phyloP scores from a whole-genome alignment of 2,329 filamentous ascomycete species.

The Pseudomassariella vexata region DNA sequence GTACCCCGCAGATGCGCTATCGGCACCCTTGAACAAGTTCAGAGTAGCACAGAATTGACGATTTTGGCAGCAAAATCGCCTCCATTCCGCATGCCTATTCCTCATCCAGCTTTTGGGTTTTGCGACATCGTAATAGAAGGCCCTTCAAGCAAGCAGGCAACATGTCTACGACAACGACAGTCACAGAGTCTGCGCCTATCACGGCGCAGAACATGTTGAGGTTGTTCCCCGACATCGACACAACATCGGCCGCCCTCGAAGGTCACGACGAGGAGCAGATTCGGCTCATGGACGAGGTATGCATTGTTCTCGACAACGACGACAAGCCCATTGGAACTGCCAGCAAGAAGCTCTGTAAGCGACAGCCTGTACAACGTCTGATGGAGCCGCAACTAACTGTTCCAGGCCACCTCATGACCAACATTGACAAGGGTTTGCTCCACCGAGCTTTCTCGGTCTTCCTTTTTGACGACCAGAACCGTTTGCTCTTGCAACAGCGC shows the following conservation, averaged over 20 bases:
- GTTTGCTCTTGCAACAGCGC: constrained; percentile 89
- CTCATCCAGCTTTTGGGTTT: too few species aligned
- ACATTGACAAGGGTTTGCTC: constrained; percentile 91
- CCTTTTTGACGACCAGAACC: constrained; percentile 91
- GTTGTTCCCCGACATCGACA: constrained; percentile 80
- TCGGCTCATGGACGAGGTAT: constrained; percentile 96
- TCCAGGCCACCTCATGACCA: constrained; percentile 93
- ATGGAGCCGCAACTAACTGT: constrained; percentile 8
- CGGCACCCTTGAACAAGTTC: too few species aligned
- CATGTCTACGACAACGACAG: constrained; percentile 30
- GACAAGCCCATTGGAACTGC: constrained; percentile 91
- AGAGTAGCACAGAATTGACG: too few species aligned
- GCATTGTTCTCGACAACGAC: constrained; percentile 91
- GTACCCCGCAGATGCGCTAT: too few species aligned
- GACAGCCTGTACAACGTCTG: background rate
- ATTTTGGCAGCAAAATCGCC: too few species aligned
- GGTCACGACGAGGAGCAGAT: constrained; percentile 98
- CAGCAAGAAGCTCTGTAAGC: constrained; percentile 94
- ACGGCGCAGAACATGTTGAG: constrained; percentile 81
- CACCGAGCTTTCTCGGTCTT: constrained; percentile 98
- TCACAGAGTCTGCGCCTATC: constrained; percentile 53
- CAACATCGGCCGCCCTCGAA: constrained; percentile 66
- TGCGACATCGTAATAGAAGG: too few species aligned
- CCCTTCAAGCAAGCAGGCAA: constrained; percentile 3
- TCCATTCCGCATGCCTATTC: too few species aligned